Base-by-base conservation (phyloP, 176 grass and related monocot species). In the Aegilops speltoides region DNA sequence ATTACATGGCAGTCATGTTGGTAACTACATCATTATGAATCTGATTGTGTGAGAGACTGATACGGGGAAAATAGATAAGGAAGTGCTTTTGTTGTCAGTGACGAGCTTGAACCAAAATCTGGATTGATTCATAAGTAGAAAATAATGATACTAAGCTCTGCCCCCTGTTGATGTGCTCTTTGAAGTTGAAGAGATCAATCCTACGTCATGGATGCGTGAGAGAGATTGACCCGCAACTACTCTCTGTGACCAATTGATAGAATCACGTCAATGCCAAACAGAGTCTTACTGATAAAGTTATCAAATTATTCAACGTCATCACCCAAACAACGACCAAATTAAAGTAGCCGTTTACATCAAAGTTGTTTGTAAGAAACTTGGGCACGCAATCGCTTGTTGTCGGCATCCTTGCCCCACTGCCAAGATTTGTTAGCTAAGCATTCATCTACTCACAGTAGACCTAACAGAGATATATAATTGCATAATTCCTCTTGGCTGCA, bases 281-380 rank as follows among this genome's bases (percentile, higher is more conserved):
- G 65, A 56, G 22, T 33, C 45, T 68, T 88, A 37, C 41, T 38
- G 72, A 92, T 77, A 82, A 79, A 73, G 68, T 87, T 89, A 81
- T 66, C 82, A 92, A 89, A 77, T 72, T 52, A 80, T 83, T 81
- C 81, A 87, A 83, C 61, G 61, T 92, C 66, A 73, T 52, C 19
- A 14, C 87, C 78, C 83, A 77, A 88, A 89, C 66, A 83, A 83
- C 28, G 48, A 90, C 88, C 67, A 76, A 88, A 89, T 90, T 84
- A 83, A 86, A 85, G 33, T 57, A 77, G 22, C 68, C 32, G 34
- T 84, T 85, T 86, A 91, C 90, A 92, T 94, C 90, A 36, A 94
- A 89, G 83, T 91, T 94, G 90, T 94, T 94, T 94, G 87, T 89
- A 87, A 71, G 88, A 94, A 97, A 87, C 88, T 82, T 87, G 74